These are phyloP conservation scores for Taxawa tesnikishii DNA, from an alignment of 2,329 filamentous ascomycete genomes.

Conservation along the genomic window DNA sequence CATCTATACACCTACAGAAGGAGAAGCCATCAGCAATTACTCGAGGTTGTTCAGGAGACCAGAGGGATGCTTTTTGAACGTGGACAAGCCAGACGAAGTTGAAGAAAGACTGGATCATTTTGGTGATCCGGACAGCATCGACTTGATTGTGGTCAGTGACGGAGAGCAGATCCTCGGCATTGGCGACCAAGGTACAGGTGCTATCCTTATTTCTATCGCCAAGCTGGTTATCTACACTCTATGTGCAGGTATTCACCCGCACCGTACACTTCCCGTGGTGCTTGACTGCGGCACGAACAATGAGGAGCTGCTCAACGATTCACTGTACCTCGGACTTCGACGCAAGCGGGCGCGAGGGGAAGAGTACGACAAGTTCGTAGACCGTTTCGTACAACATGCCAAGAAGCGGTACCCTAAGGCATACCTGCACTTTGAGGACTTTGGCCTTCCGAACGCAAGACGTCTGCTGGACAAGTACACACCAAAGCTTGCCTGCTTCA, in stretches of 20 bases:
- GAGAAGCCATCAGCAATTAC: constrained; percentile 77
- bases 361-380: constrained; percentile 65
- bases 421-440: constrained; percentile 81
- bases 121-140: constrained; percentile 61
- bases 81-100: constrained; percentile 54
- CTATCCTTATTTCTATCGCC: constrained; percentile 71
- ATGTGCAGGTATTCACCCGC: constrained; percentile 77
- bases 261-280: constrained; percentile 65
- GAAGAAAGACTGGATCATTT: constrained; percentile 56
- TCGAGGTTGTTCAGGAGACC: constrained; percentile 65
- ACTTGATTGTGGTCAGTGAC: constrained; percentile 81
- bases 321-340: constrained; percentile 66
- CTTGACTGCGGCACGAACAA: constrained; percentile 84
- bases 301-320: constrained; percentile 57
- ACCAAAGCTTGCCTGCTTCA: constrained; percentile 68
- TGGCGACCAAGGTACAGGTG: constrained; percentile 78
- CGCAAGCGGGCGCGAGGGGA: constrained; percentile 55
- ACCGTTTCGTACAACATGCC: constrained; percentile 57
- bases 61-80: constrained; percentile 71
- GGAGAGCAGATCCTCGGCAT: constrained; percentile 65
- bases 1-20: constrained; percentile 87
- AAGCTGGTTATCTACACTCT: constrained; percentile 74
- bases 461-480: constrained; percentile 67
- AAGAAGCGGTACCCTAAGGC: constrained; percentile 62
- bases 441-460: constrained; percentile 64